Percentiles rank a stretch among this genome's conserved stretches.
These are phyloP conservation scores for Sporobolomyces pararoseus DNA, from an alignment of 768 basidiomycete species.

Conservation along the genomic window DNA sequence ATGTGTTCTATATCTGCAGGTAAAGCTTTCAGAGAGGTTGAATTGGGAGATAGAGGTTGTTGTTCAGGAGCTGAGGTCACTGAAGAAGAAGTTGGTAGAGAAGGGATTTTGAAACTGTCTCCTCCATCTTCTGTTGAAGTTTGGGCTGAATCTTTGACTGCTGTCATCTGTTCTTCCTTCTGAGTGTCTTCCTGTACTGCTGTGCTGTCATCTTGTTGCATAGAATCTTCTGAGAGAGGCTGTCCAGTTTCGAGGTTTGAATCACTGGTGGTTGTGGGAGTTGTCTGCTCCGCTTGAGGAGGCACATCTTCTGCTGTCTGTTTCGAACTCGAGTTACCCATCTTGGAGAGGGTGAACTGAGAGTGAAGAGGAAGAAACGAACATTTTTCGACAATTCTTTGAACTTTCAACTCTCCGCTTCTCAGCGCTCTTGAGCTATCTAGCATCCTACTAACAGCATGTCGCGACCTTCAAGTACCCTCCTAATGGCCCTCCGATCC, in stretches of 20 bases:
- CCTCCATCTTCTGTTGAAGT: not conserved
- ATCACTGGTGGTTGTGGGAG: not conserved
- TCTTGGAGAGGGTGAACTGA: not conserved
- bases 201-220: constrained; percentile 4
- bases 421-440: not conserved
- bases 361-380: not conserved
- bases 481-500: not conserved
- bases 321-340: constrained; percentile 13
- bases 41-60: constrained; percentile 9
- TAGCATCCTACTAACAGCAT: not conserved
- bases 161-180: not conserved
- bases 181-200: too few species aligned
- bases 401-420: not conserved
- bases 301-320: not conserved
- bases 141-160: not conserved
- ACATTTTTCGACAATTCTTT: not conserved
- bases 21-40: constrained; percentile 23
- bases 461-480: not conserved
- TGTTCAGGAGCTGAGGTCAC: not conserved
- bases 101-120: constrained; percentile 37
- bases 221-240: constrained; percentile 4
- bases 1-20: constrained; percentile 41
- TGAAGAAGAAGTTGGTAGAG: constrained; percentile 17
- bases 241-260: not conserved
- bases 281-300: not conserved